Percentiles rank a stretch among this genome's conserved stretches.
Conservation (phyloP, 2,329 filamentous ascomycete genomes). For the Ceratocystis eucalypticola region DNA sequence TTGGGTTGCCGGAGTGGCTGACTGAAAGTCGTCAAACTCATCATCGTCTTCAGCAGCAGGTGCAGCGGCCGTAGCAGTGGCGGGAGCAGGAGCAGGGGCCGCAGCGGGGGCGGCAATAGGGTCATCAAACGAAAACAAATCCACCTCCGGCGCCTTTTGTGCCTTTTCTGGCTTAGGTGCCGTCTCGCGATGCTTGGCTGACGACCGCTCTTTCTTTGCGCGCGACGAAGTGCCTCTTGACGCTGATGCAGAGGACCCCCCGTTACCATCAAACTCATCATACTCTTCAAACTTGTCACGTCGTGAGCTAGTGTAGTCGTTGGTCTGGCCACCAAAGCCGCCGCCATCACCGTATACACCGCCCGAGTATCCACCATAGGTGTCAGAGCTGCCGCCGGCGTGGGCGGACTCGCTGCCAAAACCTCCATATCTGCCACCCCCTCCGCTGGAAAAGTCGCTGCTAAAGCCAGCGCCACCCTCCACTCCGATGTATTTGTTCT, state of each 20-base stretch:
- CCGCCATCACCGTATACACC: conserved; percentile 92
- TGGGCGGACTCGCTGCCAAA: conserved; percentile 79
- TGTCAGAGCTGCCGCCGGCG: conserved; percentile 44
- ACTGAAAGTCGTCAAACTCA: conserved; percentile 96
- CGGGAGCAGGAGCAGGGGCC: conserved; percentile 24
- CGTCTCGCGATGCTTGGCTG: conserved; percentile 38
- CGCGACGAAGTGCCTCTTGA: conserved; percentile 30
- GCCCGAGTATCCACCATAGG: conserved; percentile 44
- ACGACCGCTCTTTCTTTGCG: conserved; percentile 23
- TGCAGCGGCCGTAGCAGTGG: conserved; percentile 11
- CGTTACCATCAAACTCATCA: conserved; percentile 81
- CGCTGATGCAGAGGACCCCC: conserved; percentile 32
- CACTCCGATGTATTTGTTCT: conserved; percentile 90
- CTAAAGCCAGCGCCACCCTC: conserved; percentile 57
- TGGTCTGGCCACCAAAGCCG: conserved; percentile 69
- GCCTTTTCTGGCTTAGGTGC: conserved; percentile 42
- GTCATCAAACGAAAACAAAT: conserved; percentile 88
- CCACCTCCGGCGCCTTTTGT: conserved; percentile 74
- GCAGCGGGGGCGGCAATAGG: conserved; percentile 36
- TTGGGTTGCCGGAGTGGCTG: conserved; percentile 51
- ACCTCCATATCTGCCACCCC: conserved; percentile 59
- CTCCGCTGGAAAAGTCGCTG: conserved; percentile 40
- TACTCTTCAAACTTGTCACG: conserved; percentile 88
- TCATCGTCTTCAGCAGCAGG: conserved; percentile 53
- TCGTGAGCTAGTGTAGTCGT: conserved; percentile 49